Evolutionary conservation across 208 protist species (phyloP), one percentile per base, ranked within the genome.

Genomic region (Leishmania martiniquensis): DNA sequence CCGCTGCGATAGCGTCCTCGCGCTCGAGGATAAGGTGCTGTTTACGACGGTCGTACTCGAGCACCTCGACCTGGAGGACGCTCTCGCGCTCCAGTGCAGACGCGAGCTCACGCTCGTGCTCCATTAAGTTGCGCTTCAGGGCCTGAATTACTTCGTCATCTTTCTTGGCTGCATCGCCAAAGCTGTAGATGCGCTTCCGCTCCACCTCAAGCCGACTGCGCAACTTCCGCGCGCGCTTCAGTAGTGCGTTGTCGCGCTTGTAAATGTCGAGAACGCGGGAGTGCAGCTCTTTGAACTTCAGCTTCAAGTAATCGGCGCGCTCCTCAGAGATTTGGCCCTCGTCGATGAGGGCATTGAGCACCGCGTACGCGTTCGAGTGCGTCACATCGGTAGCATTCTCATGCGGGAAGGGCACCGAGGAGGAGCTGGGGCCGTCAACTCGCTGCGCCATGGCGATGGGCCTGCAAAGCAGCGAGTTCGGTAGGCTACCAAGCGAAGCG

Each of bases 1-100:
- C 95, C 22, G 95, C 93, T 13, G 95, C 95, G 20, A 97, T 60
- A 42, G 92, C 92, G 69, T 97, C 94, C 82, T 98, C 92, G 17
- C 93, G 89, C 79, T 98, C 95, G 10, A 96, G 86, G 32, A 95
- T 81, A 55, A 97, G 78, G 51, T 90, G 93, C 80, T 96, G 92
- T 81, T 97, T 97, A 75, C 89, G 90, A 0, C 95, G 90, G 66
- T 98, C 95, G 78, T 93, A 93, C 85, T 98, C 93, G 4, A 97
- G 76, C n/a, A 89, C 91, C 87, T 98, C 93, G 39, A 98, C 94
- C 75, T 97, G 93, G 49, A 97, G 80, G 37, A 98, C 94, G 54
- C 91, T 94, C 70, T 98, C 94, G n/a, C 92, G 89, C 84, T 98
- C 93, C 66, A 97, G 91, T 20, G 89, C 89, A 17, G 85, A 85